Base-by-base conservation (phyloP, 495 filamentous ascomycete species). In the Tuber calosporum region DNA sequence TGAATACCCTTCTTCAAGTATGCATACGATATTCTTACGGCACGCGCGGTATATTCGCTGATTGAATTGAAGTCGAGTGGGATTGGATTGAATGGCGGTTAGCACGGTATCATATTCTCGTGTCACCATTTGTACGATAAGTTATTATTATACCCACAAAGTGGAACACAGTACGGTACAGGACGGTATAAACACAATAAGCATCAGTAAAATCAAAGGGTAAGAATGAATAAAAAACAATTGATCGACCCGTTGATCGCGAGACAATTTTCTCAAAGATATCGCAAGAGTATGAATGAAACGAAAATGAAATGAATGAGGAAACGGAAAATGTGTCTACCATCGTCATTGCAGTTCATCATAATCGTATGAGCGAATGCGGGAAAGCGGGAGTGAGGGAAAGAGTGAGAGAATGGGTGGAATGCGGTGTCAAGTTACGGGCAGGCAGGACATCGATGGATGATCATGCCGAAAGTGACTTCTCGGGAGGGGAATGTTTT, bases 231-330 rank as follows among this genome's bases (percentile, higher is more conserved):
- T 11, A 4, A 20, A 19, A 1, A 34, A 26, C 26, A 34, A 62
- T 62, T 62, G 53, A 62, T 62, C 30, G 26, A 62, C 53, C 26
- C 48, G 48, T 62, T 62, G 53, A 62, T 62, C 53, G 53, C 34
- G 53, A 62, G 53, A 13, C 26, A 62, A 62, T 62, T 62, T 62
- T 40, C 11, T 6, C 39, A 40, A 9, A 40, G 39, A 11, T 9
- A 9, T 40, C 11, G 39, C 39, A 9, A 43, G 19, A 17, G 42
- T 4, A 43, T 40, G 11, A 34, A 34, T 2, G 53, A 1, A 11
- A 17, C 1, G 11, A 3, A 11, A 19, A 34, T 62, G 53, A 30
- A 62, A 8, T 26, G 53, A 30, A 34, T 8, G 45, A n/a, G 9
- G 8, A 26, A 62, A 30, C 5, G 53, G 13, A 62, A 30, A 62